Percentiles rank a stretch among this genome's conserved stretches.
These are phyloP conservation scores for Flueggea neowawraea DNA, from an alignment of 441 rosid species.

Conservation along the genomic window DNA sequence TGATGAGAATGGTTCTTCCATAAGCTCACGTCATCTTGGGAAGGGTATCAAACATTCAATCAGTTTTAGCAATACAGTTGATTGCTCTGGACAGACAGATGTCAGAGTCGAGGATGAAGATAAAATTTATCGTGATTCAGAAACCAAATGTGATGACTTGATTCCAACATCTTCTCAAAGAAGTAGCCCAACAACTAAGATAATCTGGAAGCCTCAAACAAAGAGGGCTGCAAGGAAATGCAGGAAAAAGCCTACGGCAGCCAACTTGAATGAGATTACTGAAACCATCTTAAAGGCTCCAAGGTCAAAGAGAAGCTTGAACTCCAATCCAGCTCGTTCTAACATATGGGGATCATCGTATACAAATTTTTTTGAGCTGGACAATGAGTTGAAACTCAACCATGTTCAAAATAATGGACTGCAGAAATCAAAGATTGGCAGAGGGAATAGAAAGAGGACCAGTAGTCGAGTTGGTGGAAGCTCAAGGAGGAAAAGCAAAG, in stretches of 20 bases:
- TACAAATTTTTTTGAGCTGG: conserved; percentile 8
- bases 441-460: conserved; percentile 31
- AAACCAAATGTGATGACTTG: conserved; percentile 28
- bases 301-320: conserved; percentile 71
- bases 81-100: conserved; percentile 25
- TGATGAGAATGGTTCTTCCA: conserved; percentile 27
- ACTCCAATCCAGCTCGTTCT: conserved; percentile 61
- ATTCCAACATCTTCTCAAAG: conserved; percentile 39
- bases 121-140: conserved; percentile 39
- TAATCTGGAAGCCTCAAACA: conserved; percentile 31
- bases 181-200: conserved; percentile 40
- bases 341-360: conserved; percentile 51
- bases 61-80: conserved; percentile 30
- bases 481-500: conserved; percentile 33
- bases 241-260: conserved; percentile 36
- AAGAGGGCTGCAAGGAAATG: conserved; percentile 42
- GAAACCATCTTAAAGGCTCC: conserved; percentile 39
- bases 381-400: conserved; percentile 32
- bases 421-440: conserved; percentile 30
- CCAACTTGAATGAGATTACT: conserved; percentile 23
- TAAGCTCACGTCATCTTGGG: conserved; percentile 24
- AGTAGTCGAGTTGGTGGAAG: conserved; percentile 27
- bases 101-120: conserved; percentile 26
- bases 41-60: conserved; percentile 22
- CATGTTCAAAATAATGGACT: conserved; percentile 34